Evolutionary conservation across 768 basidiomycete genomes (phyloP).

Genomic region (Boletus vermiculosoides): DNA sequence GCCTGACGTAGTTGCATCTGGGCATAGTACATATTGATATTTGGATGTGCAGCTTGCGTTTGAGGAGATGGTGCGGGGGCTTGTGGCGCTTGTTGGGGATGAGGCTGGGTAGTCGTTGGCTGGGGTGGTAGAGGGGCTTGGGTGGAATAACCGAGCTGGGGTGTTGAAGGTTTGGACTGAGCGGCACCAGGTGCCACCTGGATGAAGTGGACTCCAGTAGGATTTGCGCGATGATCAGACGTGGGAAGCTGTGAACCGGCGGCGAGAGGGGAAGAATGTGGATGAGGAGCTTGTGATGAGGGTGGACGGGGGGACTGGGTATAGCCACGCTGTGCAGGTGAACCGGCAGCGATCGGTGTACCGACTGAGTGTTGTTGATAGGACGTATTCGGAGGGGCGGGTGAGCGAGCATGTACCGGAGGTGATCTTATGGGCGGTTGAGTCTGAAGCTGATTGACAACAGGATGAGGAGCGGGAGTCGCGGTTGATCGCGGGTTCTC

Average conservation of each 20-base stretch:
- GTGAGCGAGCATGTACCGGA: constrained; percentile 30
- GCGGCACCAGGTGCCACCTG: constrained; percentile 20
- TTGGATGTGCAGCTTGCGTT: constrained; percentile 18
- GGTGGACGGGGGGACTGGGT: constrained; percentile 36
- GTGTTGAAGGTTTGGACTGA: constrained; percentile 33
- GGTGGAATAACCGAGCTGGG: constrained; percentile 25
- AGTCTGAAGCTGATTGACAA: constrained; percentile 34
- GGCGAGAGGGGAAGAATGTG: constrained; percentile 31
- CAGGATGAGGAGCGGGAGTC: constrained; percentile 33
- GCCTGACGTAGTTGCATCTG: constrained; percentile 22
- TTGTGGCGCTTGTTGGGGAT: constrained; percentile 28
- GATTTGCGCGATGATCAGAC: constrained; percentile 23
- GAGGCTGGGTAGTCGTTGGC: constrained; percentile 21
- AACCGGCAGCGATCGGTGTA: constrained; percentile 23
- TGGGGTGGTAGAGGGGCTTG: constrained; percentile 21
- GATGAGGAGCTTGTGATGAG: constrained; percentile 30
- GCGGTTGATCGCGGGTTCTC: constrained; percentile 31
- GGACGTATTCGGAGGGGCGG: constrained; percentile 17
- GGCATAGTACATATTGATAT: constrained; percentile 15
- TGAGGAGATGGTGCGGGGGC: constrained; percentile 17
- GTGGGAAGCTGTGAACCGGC: constrained; percentile 30
- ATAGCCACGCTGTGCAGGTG: constrained; percentile 35
- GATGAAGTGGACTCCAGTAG: constrained; percentile 27
- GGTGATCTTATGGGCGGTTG: constrained; percentile 31
- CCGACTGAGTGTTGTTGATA: constrained; percentile 24